A percentile compares a stretch with the other conserved stretches of the same genome.
Conservation (phyloP, 768 basidiomycete genomes). For the Boletus coccyginus region DNA sequence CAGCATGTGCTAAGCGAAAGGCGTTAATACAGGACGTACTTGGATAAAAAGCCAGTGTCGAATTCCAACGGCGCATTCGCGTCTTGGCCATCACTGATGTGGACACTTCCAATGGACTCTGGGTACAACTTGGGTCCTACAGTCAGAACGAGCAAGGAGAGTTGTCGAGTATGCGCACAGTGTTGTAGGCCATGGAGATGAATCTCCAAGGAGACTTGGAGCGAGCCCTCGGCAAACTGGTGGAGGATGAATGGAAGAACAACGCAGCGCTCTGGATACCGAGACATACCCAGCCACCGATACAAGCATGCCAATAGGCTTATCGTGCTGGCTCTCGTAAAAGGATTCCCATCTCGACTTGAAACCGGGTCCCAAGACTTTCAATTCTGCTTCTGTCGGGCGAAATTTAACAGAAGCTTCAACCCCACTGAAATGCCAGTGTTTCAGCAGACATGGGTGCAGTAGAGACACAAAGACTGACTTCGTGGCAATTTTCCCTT, state of each 20-base stretch:
- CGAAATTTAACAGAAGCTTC: constrained; percentile 56
- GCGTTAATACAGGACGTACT: constrained; percentile 26
- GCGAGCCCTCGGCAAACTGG: constrained; percentile 25
- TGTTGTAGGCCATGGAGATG: constrained; percentile 30
- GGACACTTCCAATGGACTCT: constrained; percentile 43
- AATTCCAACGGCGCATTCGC: constrained; percentile 42
- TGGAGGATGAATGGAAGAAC: neutral
- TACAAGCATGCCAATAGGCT: constrained; percentile 48
- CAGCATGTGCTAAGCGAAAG: neutral
- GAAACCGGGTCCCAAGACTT: constrained; percentile 44
- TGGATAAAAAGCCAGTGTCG: constrained; percentile 42
- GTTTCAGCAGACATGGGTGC: neutral
- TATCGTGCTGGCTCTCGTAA: constrained; percentile 40
- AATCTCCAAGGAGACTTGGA: constrained; percentile 20
- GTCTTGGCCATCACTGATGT: constrained; percentile 43
- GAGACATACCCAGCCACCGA: constrained; percentile 38
- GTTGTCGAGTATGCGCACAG: constrained; percentile 22
- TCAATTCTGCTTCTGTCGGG: constrained; percentile 48
- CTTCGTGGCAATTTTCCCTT: constrained; percentile 55
- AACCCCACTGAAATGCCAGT: constrained; percentile 39
- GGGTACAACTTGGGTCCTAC: constrained; percentile 38
- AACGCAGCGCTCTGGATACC: neutral
- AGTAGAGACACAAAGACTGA: constrained; percentile 19
- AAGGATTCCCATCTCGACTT: neutral
- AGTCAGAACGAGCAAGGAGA: neutral